Conservation (phyloP, 23 red algal genomes). For the Gracilaria caudata region DNA sequence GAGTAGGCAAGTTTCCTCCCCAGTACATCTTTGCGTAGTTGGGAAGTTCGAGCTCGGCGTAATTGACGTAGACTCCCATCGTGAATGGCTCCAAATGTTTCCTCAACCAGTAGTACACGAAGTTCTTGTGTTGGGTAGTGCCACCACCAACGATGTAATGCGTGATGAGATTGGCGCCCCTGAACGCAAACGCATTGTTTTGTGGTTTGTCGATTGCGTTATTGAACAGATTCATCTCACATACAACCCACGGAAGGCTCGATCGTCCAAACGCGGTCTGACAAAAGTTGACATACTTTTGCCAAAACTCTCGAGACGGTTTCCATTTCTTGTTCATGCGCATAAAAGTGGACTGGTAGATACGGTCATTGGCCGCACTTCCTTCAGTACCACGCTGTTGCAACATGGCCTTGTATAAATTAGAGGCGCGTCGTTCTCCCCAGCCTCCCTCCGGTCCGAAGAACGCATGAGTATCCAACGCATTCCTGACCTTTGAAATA, state of each 20-base stretch:
- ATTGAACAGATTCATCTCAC: conserved; percentile 65
- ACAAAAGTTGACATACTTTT: conserved; percentile 54
- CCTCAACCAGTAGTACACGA: conserved; percentile 64
- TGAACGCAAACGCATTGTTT: conserved; percentile 60
- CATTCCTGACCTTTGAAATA: conserved; percentile 37
- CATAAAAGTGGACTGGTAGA: conserved; percentile 59
- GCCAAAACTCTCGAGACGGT: conserved; percentile 46
- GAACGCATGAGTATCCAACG: conserved; percentile 58
- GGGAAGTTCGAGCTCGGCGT: conserved; percentile 39
- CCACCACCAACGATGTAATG: conserved; percentile 67
- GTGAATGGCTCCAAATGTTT: conserved; percentile 46
- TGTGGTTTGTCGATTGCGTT: conserved; percentile 43
- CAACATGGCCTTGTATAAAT: conserved; percentile 46
- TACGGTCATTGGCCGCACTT: conserved; percentile 44
- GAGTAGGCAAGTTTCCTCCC: conserved; percentile 14
- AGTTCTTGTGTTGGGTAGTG: not conserved
- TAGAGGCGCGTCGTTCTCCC: conserved; percentile 10
- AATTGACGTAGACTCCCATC: conserved; percentile 59
- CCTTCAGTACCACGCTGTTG: conserved; percentile 13
- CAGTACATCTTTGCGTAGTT: conserved; percentile 64
- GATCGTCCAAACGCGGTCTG: conserved; percentile 2
- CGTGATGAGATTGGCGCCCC: conserved; percentile 53
- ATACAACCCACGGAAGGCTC: conserved; percentile 62
- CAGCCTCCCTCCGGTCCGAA: conserved; percentile 59
- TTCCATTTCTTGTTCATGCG: not conserved